phyloP scores from a whole-genome alignment of 345 rosid genomes.

The Jatropha curcas region DNA sequence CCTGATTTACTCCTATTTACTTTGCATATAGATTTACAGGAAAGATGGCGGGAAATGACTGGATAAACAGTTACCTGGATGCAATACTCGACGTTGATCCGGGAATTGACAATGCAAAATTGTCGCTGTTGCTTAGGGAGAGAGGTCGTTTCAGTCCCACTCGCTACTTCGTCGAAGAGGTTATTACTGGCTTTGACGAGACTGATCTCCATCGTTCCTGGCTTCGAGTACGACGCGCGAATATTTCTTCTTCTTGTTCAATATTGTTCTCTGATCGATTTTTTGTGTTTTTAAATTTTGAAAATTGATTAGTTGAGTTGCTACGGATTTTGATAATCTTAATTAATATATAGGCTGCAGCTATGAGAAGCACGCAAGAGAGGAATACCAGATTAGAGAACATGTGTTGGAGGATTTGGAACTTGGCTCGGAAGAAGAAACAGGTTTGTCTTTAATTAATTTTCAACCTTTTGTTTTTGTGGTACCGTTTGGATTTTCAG shows the following conservation, averaged over 20 bases:
- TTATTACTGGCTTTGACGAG: conserved; percentile 93
- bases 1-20: too few species aligned
- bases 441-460: conserved; percentile 45
- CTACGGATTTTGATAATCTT: background rate
- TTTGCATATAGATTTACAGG: background rate
- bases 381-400: conserved; percentile 95
- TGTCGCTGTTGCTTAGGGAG: conserved; percentile 82
- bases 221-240: conserved; percentile 42
- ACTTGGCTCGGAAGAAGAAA: conserved; percentile 97
- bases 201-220: conserved; percentile 95
- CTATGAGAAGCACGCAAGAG: conserved; percentile 93
- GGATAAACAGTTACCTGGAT: conserved; percentile 97
- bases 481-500: background rate
- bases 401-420: conserved; percentile 99
- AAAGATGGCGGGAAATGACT: conserved; percentile 93
- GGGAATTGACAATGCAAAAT: conserved; percentile 63
- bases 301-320: too few species aligned
- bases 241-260: background rate
- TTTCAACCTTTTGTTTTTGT: background rate
- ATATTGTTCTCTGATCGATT: background rate
- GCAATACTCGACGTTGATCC: conserved; percentile 95
- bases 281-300: background rate
- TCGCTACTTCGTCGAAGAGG: conserved; percentile 94
- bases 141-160: conserved; percentile 94
- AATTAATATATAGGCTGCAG: conserved; percentile 55